phyloP scores from a whole-genome alignment of 2,329 filamentous ascomycete genomes.

The Zymoseptoria passerinii region DNA sequence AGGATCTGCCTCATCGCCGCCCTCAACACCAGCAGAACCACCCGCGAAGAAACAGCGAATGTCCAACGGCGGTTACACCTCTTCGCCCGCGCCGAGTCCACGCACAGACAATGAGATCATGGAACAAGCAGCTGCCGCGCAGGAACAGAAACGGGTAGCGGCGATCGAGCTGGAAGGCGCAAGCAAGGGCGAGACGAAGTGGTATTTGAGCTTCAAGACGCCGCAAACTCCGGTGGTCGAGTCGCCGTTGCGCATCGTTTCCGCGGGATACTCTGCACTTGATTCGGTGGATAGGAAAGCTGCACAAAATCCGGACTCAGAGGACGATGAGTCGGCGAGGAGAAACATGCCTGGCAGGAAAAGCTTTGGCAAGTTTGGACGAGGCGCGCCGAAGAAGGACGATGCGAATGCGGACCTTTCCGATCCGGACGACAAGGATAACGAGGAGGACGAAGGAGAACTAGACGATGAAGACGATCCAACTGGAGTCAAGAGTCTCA shows the following conservation, averaged over 20 bases:
- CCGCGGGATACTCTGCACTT: constrained; percentile 49
- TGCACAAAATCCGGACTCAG: constrained; percentile 23
- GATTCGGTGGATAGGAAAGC: constrained; percentile 28
- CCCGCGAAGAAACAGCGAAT: constrained; percentile 57
- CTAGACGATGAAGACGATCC: constrained; percentile 35
- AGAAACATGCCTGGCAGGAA: constrained; percentile 35
- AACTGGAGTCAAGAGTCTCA: constrained; percentile 35
- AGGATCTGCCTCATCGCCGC: constrained; percentile 55
- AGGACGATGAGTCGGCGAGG: constrained; percentile 24
- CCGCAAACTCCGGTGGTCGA: constrained; percentile 27
- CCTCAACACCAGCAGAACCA: constrained; percentile 42
- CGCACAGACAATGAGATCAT: constrained; percentile 49
- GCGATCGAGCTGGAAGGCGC: constrained; percentile 53
- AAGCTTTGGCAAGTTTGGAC: constrained; percentile 45
- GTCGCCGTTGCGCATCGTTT: constrained; percentile 48
- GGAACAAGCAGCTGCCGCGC: constrained; percentile 55
- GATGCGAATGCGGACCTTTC: constrained; percentile 8
- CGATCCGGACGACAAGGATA: constrained; percentile 30
- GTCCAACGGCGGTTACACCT: constrained; percentile 33
- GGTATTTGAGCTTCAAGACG: constrained; percentile 57
- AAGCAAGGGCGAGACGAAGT: constrained; percentile 61
- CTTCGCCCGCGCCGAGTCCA: constrained; percentile 31
- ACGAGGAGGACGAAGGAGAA: constrained; percentile 29
- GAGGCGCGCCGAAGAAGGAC: constrained; percentile 34
- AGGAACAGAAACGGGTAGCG: constrained; percentile 56